Percentiles rank a stretch among this genome's conserved stretches.
Evolutionary conservation across 306 rosid species (phyloP).

Genomic region (Rosa rugosa): DNA sequence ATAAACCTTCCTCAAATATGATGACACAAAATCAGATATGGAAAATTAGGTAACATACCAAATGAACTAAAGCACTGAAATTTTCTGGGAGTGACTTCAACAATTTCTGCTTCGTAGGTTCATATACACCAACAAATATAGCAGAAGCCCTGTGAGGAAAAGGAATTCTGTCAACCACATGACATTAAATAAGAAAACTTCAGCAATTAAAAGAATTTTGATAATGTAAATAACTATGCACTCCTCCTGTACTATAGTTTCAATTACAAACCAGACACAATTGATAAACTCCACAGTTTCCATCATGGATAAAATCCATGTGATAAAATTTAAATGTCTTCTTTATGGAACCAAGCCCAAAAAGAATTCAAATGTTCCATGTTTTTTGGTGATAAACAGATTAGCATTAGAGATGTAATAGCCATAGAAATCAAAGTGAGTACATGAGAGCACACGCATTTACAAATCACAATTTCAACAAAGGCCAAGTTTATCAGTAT

Average conservation of each 20-base stretch:
- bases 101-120: slow-evolving; percentile 68
- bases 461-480: too few species aligned
- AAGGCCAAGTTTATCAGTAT: too few species aligned
- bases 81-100: slow-evolving; percentile 59
- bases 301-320: too few species aligned
- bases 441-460: too few species aligned
- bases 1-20: neutral
- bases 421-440: too few species aligned
- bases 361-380: too few species aligned
- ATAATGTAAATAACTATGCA: neutral
- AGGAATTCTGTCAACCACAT: neutral
- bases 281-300: too few species aligned
- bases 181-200: slow-evolving; percentile 21
- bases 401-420: too few species aligned
- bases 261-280: too few species aligned
- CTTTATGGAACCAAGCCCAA: too few species aligned
- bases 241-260: neutral
- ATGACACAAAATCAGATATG: neutral
- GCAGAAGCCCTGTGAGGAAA: slow-evolving; percentile 71
- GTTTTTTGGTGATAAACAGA: too few species aligned
- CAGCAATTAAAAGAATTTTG: slow-evolving; percentile 11
- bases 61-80: slow-evolving; percentile 70
- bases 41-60: slow-evolving; percentile 49
- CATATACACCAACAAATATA: slow-evolving; percentile 76
- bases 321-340: too few species aligned